Evolutionary conservation across 2,329 filamentous ascomycete species (phyloP).

Genomic region (Cladosporium sp.): DNA sequence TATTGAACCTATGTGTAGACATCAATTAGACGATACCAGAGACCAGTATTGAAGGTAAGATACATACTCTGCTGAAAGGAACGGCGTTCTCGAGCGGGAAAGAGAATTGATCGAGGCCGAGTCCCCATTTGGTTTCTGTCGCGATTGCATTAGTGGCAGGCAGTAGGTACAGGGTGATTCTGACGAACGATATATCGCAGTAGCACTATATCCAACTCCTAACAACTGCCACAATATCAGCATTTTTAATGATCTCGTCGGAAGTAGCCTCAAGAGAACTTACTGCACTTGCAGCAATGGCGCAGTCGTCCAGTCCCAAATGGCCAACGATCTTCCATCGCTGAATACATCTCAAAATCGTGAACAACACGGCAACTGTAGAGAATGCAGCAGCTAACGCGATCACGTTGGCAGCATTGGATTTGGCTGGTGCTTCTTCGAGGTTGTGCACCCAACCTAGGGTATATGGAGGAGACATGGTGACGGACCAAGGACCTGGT

Average conservation of each 20-base stretch:
- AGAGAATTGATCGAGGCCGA: slow-evolving; percentile 7
- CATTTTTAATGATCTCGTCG: neutral
- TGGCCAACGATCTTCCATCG: slow-evolving; percentile 9
- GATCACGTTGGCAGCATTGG: slow-evolving; percentile 14
- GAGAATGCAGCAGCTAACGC: slow-evolving; percentile 14
- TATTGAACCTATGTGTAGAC: slow-evolving; percentile 14
- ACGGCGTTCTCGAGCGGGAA: slow-evolving; percentile 16
- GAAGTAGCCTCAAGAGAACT: neutral
- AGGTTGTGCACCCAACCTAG: slow-evolving; percentile 18
- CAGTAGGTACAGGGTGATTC: neutral
- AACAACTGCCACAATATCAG: slow-evolving; percentile 6
- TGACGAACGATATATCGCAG: slow-evolving; percentile 13
- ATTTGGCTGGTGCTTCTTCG: slow-evolving; percentile 3
- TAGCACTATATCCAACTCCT: slow-evolving; percentile 14
- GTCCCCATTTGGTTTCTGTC: slow-evolving; percentile 14
- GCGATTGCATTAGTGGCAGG: neutral
- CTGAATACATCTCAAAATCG: slow-evolving; percentile 9
- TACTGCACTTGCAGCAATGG: slow-evolving; percentile 10
- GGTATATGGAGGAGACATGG: slow-evolving; percentile 8
- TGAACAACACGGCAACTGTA: slow-evolving; percentile 8
- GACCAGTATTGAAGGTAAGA: neutral
- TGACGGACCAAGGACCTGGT: neutral
- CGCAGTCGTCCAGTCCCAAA: slow-evolving; percentile 14
- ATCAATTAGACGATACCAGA: neutral
- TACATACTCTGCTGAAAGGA: slow-evolving; percentile 12